Evolutionary conservation across 1,284 basidiomycete genomes (phyloP), one percentile per base, ranked within the genome.

Genomic region (Salmacisia buchloeana): DNA sequence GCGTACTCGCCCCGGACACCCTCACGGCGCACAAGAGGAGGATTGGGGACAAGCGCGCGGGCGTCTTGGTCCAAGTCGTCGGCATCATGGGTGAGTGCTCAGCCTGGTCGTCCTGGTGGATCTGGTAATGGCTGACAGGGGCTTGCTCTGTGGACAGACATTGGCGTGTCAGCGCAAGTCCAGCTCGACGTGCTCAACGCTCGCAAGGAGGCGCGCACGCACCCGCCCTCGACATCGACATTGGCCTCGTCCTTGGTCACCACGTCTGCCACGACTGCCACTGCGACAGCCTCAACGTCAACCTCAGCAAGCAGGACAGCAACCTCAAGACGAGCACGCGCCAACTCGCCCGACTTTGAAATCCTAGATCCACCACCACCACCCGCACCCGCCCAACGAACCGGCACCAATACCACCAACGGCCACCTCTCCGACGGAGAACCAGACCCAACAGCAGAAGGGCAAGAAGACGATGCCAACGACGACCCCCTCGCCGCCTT

Each of bases 71-170:
- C 4, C 49, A 54, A 4, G 21, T 54, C 27, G 49, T 54, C 13
- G 49, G 49, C 31, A 54, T 54, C 3, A 54, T 54, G 49, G 49
- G 49, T 54, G 49, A 54, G 49, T 54, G 6, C 6, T 43, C 7
- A 15, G 23, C 41, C 18, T 21, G 6, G 7, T 3, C 29, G 7
- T 33, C 9, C 25, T 25, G 1, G n/a, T 23, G n/a, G 23, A 46
- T 9, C 9, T 46, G 43, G 23, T 46, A 18, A 18, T 23, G 43
- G 9, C 23, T 15, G 43, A 46, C 9, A 38, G 18, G 36, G 9
- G 7, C 36, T 7, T 38, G 9, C 36, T 7, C 36, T 38, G 7
- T 7, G 7, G 36, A 38, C 27, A 54, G 49, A 54, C 27, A 31
- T 54, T 3, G 49, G 49, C n/a, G 27, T 54, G 18, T 33, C 49